These are phyloP conservation scores for Porogramme epimiltina DNA, from an alignment of 1,284 basidiomycete species.

Conservation along the genomic window DNA sequence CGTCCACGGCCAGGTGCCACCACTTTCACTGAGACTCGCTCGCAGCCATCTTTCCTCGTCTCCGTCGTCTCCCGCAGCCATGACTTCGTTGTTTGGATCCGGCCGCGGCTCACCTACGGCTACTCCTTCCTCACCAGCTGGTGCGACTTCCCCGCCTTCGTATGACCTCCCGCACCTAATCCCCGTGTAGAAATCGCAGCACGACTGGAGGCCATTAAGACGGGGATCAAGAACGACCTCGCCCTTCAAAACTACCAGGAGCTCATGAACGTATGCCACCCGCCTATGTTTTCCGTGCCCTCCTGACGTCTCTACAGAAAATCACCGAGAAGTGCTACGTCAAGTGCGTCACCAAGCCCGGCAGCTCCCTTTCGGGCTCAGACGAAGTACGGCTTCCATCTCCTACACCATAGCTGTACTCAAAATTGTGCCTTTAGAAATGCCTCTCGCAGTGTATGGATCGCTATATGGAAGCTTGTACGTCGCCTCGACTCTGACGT, in stretches of 20 bases:
- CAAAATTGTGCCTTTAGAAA: conserved; percentile 43
- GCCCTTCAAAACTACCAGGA: conserved; percentile 79
- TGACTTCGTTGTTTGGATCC: conserved; percentile 20
- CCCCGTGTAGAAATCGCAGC: conserved; percentile 49
- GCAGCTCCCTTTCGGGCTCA: conserved; percentile 63
- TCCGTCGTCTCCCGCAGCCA: neutral
- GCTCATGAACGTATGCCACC: conserved; percentile 67
- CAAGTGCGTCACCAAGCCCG: conserved; percentile 81
- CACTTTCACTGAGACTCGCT: too few relatives aligned
- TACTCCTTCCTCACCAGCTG: conserved; percentile 34
- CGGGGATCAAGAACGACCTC: conserved; percentile 68
- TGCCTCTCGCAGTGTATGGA: conserved; percentile 79
- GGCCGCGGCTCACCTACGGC: conserved; percentile 12
- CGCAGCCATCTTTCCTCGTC: neutral
- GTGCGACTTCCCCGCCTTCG: conserved; percentile 25
- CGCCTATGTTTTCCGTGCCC: neutral
- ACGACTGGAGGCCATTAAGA: conserved; percentile 74
- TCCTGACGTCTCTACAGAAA: conserved; percentile 49
- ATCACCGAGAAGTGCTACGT: conserved; percentile 76
- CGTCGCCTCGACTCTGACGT: conserved; percentile 36
- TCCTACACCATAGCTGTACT: neutral
- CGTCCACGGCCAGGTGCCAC: too few relatives aligned
- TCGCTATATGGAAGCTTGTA: conserved; percentile 84
- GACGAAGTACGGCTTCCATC: conserved; percentile 68
- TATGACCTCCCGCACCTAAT: neutral